A percentile compares a stretch with the other conserved stretches of the same genome.
Conservation (phyloP, 2,329 filamentous ascomycete genomes). For the Colletotrichum zoysiae region DNA sequence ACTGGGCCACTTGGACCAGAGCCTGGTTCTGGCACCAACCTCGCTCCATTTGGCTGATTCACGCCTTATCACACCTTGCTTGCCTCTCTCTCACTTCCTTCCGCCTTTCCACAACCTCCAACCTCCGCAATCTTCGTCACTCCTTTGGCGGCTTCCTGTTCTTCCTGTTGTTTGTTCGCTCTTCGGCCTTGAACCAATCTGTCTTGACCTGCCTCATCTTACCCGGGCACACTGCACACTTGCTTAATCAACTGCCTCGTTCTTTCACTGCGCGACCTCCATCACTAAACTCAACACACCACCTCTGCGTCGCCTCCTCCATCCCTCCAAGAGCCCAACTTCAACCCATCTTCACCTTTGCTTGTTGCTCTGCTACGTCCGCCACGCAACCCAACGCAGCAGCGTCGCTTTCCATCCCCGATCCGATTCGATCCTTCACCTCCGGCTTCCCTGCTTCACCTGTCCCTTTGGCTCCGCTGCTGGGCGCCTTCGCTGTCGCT, state of each 20-base stretch:
- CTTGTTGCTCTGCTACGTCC: neutral
- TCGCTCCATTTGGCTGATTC: constrained; percentile 19
- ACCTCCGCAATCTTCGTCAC: constrained; percentile 17
- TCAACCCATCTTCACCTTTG: constrained; percentile 13
- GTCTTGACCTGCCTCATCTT: neutral
- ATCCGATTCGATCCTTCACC: constrained; percentile 37
- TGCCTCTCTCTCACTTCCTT: neutral
- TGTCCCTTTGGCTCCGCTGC: constrained; percentile 33
- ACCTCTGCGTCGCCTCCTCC: neutral
- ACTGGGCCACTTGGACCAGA: constrained; percentile 23
- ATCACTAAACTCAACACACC: neutral
- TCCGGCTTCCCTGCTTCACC: constrained; percentile 37
- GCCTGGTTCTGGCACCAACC: constrained; percentile 19
- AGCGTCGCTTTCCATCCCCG: constrained; percentile 13
- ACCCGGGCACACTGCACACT: neutral
- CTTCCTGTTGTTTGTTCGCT: constrained; percentile 33
- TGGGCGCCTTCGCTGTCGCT: constrained; percentile 36
- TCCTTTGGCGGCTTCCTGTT: constrained; percentile 37
- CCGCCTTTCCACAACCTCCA: constrained; percentile 10
- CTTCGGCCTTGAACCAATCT: constrained; percentile 6
- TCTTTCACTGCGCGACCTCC: neutral
- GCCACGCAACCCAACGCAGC: neutral
- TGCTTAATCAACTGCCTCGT: neutral
- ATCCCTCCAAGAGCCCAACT: neutral
- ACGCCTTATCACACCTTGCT: constrained; percentile 32